Evolutionary conservation across 495 filamentous ascomycete species (phyloP).

Genomic region (Aspergillus ostianus): DNA sequence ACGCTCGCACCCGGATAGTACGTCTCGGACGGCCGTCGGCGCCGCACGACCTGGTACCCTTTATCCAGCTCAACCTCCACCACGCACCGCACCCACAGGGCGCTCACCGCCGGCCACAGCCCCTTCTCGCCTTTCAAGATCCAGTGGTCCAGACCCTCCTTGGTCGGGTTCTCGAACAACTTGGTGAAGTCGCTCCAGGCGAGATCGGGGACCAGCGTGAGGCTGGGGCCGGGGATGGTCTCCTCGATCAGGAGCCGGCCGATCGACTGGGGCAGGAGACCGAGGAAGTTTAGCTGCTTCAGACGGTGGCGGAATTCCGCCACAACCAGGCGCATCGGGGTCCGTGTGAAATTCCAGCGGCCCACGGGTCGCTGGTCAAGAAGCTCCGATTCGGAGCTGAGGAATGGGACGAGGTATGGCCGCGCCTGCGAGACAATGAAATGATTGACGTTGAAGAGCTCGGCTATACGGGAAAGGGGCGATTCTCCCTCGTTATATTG

Average conservation of each 20-base stretch:
- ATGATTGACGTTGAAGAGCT: conserved; percentile 96
- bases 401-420: conserved; percentile 88
- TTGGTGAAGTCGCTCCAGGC: conserved; percentile 66
- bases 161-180: conserved; percentile 77
- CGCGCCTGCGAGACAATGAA: conserved; percentile 97
- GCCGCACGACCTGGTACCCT: conserved; percentile 74
- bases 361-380: conserved; percentile 62
- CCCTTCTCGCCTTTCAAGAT: conserved; percentile 78
- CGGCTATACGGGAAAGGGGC: conserved; percentile 77
- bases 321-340: conserved; percentile 65
- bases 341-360: conserved; percentile 56
- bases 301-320: conserved; percentile 81
- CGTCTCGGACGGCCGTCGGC: conserved; percentile 48
- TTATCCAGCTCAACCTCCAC: conserved; percentile 84
- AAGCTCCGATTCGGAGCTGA: conserved; percentile 76
- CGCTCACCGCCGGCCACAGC: conserved; percentile 89
- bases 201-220: conserved; percentile 83
- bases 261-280: conserved; percentile 64
- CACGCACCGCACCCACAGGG: conserved; percentile 78
- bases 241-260: conserved; percentile 86
- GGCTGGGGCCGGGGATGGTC: conserved; percentile 72
- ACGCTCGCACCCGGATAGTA: neutral
- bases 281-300: conserved; percentile 74
- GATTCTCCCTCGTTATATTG: conserved; percentile 73
- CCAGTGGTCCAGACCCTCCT: conserved; percentile 78